A percentile compares a stretch with the other conserved stretches of the same genome.
Evolutionary conservation across 495 filamentous ascomycete species (phyloP).

Genomic region (Echria macrotheca): DNA sequence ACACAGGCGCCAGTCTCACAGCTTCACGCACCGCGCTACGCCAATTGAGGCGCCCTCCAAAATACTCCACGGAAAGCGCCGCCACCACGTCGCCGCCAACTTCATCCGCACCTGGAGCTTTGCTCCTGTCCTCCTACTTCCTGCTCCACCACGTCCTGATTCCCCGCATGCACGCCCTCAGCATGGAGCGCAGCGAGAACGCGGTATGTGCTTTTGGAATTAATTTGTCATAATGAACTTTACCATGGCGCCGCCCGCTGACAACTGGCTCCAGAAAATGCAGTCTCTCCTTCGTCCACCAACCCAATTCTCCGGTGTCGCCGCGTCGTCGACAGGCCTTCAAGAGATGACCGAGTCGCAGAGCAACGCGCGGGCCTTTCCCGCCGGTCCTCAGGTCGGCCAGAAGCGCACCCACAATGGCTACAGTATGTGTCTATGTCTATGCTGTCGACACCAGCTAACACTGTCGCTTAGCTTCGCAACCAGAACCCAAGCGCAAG

Average conservation of each 20-base stretch:
- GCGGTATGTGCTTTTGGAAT: conserved; percentile 22
- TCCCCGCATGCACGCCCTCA: conserved; percentile 27
- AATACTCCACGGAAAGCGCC: conserved; percentile 16
- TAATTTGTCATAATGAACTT: not conserved
- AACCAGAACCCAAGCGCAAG: conserved; percentile 53
- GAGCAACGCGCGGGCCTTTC: conserved; percentile 60
- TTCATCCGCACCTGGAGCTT: conserved; percentile 22
- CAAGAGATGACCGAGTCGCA: conserved; percentile 52
- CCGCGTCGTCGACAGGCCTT: conserved; percentile 17
- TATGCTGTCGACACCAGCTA: not conserved
- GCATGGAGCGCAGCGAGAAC: conserved; percentile 41
- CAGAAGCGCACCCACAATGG: conserved; percentile 37
- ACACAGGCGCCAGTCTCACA: conserved; percentile 6
- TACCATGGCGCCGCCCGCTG: not conserved
- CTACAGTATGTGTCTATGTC: conserved; percentile 16
- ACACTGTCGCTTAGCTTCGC: conserved; percentile 31
- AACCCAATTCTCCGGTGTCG: conserved; percentile 10
- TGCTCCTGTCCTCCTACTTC: conserved; percentile 30
- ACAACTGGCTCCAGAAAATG: conserved; percentile 9
- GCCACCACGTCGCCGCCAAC: conserved; percentile 26
- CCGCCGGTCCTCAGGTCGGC: conserved; percentile 39
- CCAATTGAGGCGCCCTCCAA: conserved; percentile 26
- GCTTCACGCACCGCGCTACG: conserved; percentile 20
- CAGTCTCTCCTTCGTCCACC: conserved; percentile 20
- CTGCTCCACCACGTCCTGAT: conserved; percentile 24